phyloP scores from a whole-genome alignment of 2,329 filamentous ascomycete genomes.

The Diaporthe eres region DNA sequence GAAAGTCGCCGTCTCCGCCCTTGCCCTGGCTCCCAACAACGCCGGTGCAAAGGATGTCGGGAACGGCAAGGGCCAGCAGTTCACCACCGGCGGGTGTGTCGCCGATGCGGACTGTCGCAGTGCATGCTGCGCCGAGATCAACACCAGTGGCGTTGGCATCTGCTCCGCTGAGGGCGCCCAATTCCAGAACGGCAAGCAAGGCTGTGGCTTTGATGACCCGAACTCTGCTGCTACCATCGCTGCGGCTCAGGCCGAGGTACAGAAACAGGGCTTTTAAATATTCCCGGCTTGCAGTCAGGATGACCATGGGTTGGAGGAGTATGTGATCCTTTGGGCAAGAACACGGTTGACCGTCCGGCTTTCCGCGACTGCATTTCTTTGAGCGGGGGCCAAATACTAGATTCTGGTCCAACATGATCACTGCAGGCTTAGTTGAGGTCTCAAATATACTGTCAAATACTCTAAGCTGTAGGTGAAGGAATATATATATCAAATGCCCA shows the following conservation, averaged over 20 bases:
- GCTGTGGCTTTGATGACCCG: constrained; percentile 52
- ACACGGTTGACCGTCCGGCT: background rate
- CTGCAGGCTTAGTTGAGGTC: too few relatives aligned
- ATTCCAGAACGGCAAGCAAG: constrained; percentile 53
- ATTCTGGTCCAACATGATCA: background rate
- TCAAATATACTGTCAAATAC: background rate
- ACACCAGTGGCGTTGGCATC: constrained; percentile 48
- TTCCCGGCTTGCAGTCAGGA: background rate
- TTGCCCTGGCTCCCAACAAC: constrained; percentile 50
- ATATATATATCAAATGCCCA: background rate
- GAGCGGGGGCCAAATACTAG: background rate
- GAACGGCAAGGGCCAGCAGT: constrained; percentile 48
- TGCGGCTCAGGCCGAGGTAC: constrained; percentile 50
- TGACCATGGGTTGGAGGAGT: background rate
- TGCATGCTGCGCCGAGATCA: constrained; percentile 49
- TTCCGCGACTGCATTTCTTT: background rate
- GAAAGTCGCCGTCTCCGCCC: constrained; percentile 47
- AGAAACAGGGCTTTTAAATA: constrained; percentile 50
- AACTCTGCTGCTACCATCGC: constrained; percentile 49
- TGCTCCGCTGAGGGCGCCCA: constrained; percentile 51
- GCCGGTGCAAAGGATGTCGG: constrained; percentile 51
- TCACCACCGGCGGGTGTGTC: constrained; percentile 53
- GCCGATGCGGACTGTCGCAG: constrained; percentile 49
- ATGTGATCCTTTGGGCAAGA: background rate
- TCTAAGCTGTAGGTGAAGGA: background rate